These are phyloP conservation scores for Picochlorum costavermella DNA, from an alignment of 139 green algal genomes.

Conservation along the genomic window DNA sequence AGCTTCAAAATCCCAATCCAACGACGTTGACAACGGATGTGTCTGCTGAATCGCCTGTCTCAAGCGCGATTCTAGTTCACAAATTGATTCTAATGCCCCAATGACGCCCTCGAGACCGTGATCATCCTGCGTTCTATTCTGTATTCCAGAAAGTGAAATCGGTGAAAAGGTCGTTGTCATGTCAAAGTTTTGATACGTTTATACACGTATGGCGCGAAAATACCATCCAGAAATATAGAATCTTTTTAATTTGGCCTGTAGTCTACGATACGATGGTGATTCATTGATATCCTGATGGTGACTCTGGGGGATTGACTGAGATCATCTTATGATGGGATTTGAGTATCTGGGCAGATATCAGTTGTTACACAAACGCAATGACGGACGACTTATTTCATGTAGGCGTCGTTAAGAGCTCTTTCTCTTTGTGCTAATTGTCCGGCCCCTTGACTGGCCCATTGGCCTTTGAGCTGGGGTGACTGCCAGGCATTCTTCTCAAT, in stretches of 20 bases:
- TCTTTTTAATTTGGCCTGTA: too few relatives aligned
- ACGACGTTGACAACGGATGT: slow-evolving; percentile 36
- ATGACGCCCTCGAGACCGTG: slow-evolving; percentile 29
- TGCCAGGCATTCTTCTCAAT: slow-evolving; percentile 36
- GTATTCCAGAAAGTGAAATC: slow-evolving; percentile 8
- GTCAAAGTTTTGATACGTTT: too few relatives aligned
- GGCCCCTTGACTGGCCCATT: slow-evolving; percentile 13
- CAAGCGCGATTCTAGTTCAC: slow-evolving; percentile 34
- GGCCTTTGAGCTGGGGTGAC: slow-evolving; percentile 2
- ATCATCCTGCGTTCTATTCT: slow-evolving; percentile 12
- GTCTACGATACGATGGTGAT: too few relatives aligned
- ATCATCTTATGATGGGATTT: too few relatives aligned
- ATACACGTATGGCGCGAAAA: too few relatives aligned
- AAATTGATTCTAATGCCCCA: slow-evolving; percentile 30
- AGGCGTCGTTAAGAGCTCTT: slow-evolving; percentile 25
- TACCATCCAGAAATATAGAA: too few relatives aligned
- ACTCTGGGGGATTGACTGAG: too few relatives aligned
- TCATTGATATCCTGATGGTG: too few relatives aligned
- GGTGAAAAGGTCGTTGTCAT: background rate
- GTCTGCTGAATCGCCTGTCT: slow-evolving; percentile 47
- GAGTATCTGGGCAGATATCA: too few relatives aligned
- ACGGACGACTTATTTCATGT: slow-evolving; percentile 4
- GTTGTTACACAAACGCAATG: too few relatives aligned
- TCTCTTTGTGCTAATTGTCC: slow-evolving; percentile 18
- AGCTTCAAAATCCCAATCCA: slow-evolving; percentile 32